phyloP scores from a whole-genome alignment of 805 yeast genomes.

The Metschnikowia reukaufii region DNA sequence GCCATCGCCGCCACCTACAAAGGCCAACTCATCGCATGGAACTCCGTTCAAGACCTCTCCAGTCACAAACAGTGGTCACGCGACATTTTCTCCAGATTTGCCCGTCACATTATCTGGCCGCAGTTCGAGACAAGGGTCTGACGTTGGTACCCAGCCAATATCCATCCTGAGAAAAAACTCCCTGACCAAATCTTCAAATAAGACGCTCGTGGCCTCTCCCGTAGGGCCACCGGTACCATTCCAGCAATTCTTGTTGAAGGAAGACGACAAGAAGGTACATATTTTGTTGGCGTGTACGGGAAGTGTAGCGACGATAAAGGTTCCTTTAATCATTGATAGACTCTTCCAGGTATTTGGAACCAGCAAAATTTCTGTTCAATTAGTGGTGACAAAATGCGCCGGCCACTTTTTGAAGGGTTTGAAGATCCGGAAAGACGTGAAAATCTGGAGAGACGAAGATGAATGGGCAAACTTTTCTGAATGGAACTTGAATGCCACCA shows the following conservation, averaged over 20 bases:
- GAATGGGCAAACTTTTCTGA: conserved; percentile 69
- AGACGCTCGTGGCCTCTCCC: conserved; percentile 57
- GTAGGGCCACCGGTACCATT: conserved; percentile 69
- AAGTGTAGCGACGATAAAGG: conserved; percentile 93
- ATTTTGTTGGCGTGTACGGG: conserved; percentile 92
- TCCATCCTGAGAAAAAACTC: conserved; percentile 19
- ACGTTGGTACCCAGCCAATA: conserved; percentile 14
- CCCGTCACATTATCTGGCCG: conserved; percentile 10
- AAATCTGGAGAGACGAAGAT: conserved; percentile 90
- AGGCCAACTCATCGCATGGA: not conserved
- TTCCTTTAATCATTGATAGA: conserved; percentile 85
- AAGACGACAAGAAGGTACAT: conserved; percentile 82
- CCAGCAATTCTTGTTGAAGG: conserved; percentile 63
- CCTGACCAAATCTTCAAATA: conserved; percentile 37
- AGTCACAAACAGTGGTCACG: conserved; percentile 3
- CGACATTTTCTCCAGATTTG: conserved; percentile 11
- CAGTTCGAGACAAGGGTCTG: conserved; percentile 19
- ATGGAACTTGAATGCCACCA: conserved; percentile 19
- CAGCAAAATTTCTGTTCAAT: conserved; percentile 71
- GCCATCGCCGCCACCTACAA: conserved; percentile 15
- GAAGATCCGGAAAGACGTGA: conserved; percentile 63
- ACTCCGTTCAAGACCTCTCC: conserved; percentile 10
- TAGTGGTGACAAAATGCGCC: conserved; percentile 82
- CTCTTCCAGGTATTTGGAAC: conserved; percentile 75
- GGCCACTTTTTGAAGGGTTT: conserved; percentile 65